Percentiles rank a stretch among this genome's conserved stretches.
phyloP scores from a whole-genome alignment of 768 basidiomycete species.

The Tulasnella sp. region DNA sequence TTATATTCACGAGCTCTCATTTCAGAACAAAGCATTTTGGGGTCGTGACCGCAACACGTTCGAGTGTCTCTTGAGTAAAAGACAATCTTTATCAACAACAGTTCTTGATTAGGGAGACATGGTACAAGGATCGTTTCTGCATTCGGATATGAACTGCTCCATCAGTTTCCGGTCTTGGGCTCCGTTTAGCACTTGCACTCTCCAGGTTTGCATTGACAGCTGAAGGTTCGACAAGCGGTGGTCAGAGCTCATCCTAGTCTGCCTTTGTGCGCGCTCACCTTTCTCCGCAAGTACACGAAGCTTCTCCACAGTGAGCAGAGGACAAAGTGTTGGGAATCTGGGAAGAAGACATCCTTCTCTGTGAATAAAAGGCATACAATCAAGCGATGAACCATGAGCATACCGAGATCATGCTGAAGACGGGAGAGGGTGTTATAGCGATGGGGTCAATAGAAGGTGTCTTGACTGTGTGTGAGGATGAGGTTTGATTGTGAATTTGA shows the following conservation, averaged over 20 bases:
- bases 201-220: conserved; percentile 63
- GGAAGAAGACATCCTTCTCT: not conserved
- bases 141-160: not conserved
- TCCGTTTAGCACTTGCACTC: conserved; percentile 41
- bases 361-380: not conserved
- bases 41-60: not conserved
- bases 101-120: too few relatives aligned
- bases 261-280: conserved; percentile 44
- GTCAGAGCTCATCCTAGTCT: not conserved
- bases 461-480: not conserved
- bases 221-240: conserved; percentile 38
- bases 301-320: conserved; percentile 53
- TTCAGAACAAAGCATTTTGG: conserved; percentile 17
- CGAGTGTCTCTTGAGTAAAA: too few relatives aligned
- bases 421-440: not conserved
- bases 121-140: too few relatives aligned
- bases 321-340: conserved; percentile 42
- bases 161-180: not conserved
- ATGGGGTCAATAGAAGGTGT: not conserved
- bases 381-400: not conserved
- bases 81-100: not conserved
- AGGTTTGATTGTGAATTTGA: not conserved
- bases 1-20: not conserved
- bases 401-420: not conserved
- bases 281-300: conserved; percentile 57